Conservation (phyloP, 2,329 filamentous ascomycete species). For the Fusarium secorum region DNA sequence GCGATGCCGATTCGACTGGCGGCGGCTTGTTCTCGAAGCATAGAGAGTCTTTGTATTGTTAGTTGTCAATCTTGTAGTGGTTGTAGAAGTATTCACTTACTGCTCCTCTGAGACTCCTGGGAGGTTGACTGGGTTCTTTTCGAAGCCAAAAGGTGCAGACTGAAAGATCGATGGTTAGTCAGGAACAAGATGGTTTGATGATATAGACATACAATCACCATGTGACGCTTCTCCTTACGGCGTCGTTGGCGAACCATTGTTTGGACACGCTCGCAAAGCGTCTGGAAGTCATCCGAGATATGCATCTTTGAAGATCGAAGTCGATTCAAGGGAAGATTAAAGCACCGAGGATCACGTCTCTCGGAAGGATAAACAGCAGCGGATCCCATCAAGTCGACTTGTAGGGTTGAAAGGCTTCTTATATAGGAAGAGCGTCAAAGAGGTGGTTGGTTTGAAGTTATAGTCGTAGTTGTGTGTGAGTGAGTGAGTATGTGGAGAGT, state of each 20-base stretch:
- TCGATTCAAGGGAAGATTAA: slow-evolving; percentile 19
- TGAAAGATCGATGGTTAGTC: slow-evolving; percentile 46
- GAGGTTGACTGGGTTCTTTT: slow-evolving; percentile 60
- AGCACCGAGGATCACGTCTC: slow-evolving; percentile 31
- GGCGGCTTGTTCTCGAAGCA: slow-evolving; percentile 61
- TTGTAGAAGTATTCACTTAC: slow-evolving; percentile 51
- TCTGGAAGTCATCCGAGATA: slow-evolving; percentile 54
- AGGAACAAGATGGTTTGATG: background rate
- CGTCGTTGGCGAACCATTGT: slow-evolving; percentile 51
- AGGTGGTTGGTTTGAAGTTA: background rate
- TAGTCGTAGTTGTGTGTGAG: background rate
- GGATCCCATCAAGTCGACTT: slow-evolving; percentile 23
- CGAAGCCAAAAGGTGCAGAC: slow-evolving; percentile 68
- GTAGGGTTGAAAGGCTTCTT: background rate
- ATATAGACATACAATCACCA: slow-evolving; percentile 56
- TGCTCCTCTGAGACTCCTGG: slow-evolving; percentile 67
- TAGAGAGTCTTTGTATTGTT: slow-evolving; percentile 51
- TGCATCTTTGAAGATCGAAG: slow-evolving; percentile 42
- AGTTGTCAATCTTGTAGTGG: background rate
- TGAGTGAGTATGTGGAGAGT: background rate
- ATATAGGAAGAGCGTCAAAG: background rate
- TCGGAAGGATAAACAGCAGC: slow-evolving; percentile 12
- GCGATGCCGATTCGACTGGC: slow-evolving; percentile 58
- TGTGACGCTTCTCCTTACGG: slow-evolving; percentile 51
- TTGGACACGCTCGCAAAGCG: slow-evolving; percentile 55